These are phyloP conservation scores for Ramichloridium luteum DNA, from an alignment of 2,329 filamentous ascomycete species.

Conservation along the genomic window DNA sequence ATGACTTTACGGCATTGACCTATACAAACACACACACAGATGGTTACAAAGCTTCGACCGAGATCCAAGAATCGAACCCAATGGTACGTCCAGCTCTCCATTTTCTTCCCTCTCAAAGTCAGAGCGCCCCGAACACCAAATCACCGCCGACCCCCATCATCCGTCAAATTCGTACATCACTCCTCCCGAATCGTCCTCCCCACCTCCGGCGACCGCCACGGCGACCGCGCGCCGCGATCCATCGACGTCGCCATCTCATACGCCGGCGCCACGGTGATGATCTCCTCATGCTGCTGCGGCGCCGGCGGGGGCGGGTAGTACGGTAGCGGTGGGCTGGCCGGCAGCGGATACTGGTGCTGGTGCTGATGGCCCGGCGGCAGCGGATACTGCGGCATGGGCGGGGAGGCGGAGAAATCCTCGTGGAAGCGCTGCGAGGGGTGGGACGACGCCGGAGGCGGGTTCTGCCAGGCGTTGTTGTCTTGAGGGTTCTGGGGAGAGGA, in stretches of 20 bases:
- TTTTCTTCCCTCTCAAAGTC: no score
- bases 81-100: no score
- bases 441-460: background rate
- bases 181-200: background rate
- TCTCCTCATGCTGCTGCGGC: slow-evolving; percentile 3
- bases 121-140: no score
- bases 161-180: no score
- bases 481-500: background rate
- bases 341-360: slow-evolving; percentile 4
- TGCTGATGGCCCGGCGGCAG: slow-evolving; percentile 3
- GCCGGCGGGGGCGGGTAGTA: slow-evolving; percentile 9
- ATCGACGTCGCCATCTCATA: background rate
- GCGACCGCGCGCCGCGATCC: background rate
- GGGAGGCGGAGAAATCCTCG: slow-evolving; percentile 2
- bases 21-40: no score
- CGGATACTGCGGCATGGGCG: slow-evolving; percentile 3
- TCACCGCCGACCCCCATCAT: no score
- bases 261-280: background rate
- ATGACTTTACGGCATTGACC: no score
- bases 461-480: background rate
- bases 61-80: no score
- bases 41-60: no score
- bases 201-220: background rate
- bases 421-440: slow-evolving; percentile 1
- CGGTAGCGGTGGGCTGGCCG: slow-evolving; percentile 7